Base-by-base conservation (phyloP, 2,329 filamentous ascomycete genomes). In the Beauveria pseudobassiana region DNA sequence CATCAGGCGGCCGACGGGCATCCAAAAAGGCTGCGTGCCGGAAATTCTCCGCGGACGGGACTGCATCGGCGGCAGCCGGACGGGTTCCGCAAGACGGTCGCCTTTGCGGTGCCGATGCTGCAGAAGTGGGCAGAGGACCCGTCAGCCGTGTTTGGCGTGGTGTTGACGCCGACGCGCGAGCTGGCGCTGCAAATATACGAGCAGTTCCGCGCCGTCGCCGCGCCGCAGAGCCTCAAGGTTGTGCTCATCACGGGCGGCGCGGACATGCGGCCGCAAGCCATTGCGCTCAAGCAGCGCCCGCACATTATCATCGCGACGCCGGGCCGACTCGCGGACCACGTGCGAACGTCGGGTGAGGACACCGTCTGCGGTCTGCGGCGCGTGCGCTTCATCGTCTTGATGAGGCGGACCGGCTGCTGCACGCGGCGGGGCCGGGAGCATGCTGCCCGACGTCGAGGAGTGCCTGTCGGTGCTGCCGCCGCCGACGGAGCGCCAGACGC, bases 221-320 rank as follows among this genome's bases (percentile, higher is more conserved):
- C 92, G 4, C 89, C 90, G 0, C 91, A 96, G 69, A 89, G 87
- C 62, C 83, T 99, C 67, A 96, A 96, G 73, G 87, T 89, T 4
- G 81, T 93, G 50, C 82, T 99, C n/a, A 83, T 99, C 48, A 98
- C 91, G 1, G 95, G 95, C 56, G 95, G 95, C 43, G 86, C 89
- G 34, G 93, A 99, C 72, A 97, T 98, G 91, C 86, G 91, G 55
- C 78, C 87, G 16, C 95, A 99, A 76, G 93, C 95, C 9, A 88
- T 96, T 65, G 89, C 88, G 18, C 82, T 99, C 20, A 85, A 89
- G 1, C 83, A 88, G 66, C 82, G 91, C 49, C 95, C 95, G 2
- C 95, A 99, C 71, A 79, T 99, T 57, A 89, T 99, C 50, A 95
- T 99, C 71, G 93, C 95, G 26, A 99, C 95, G 0, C 95, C 95